phyloP scores from a whole-genome alignment of 306 rosid species.

The Oemleria cerasiformis region DNA sequence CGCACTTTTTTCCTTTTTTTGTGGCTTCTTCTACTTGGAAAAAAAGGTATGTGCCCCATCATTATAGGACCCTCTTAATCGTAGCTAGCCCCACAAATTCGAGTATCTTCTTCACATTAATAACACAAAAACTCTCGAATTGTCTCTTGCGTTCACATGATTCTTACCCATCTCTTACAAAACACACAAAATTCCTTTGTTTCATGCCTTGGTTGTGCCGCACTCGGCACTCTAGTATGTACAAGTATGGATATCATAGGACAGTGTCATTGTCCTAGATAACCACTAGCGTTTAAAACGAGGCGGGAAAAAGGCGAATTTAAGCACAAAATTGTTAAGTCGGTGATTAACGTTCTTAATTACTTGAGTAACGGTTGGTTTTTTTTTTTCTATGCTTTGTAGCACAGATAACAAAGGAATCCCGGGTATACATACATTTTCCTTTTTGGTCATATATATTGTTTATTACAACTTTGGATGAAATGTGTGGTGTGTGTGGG shows the following conservation, averaged over 20 bases:
- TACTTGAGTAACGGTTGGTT: too few relatives aligned
- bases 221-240: too few relatives aligned
- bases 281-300: too few relatives aligned
- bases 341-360: too few relatives aligned
- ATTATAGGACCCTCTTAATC: conserved; percentile 33
- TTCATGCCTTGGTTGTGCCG: too few relatives aligned
- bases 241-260: too few relatives aligned
- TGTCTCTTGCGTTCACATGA: too few relatives aligned
- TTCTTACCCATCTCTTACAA: too few relatives aligned
- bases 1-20: conserved; percentile 55
- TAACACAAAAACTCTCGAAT: not conserved
- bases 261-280: too few relatives aligned
- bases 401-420: not conserved
- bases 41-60: conserved; percentile 30
- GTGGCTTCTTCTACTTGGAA: conserved; percentile 30
- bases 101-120: not conserved
- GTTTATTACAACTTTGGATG: not conserved
- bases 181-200: too few relatives aligned
- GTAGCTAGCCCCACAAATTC: not conserved
- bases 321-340: too few relatives aligned
- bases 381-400: not conserved
- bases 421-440: not conserved
- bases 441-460: not conserved
- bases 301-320: too few relatives aligned
- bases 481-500: not conserved